Percentiles rank a stretch among this genome's conserved stretches.
phyloP scores from a whole-genome alignment of 495 filamentous ascomycete genomes.

The Pseudoneurospora amorphoporcata region DNA sequence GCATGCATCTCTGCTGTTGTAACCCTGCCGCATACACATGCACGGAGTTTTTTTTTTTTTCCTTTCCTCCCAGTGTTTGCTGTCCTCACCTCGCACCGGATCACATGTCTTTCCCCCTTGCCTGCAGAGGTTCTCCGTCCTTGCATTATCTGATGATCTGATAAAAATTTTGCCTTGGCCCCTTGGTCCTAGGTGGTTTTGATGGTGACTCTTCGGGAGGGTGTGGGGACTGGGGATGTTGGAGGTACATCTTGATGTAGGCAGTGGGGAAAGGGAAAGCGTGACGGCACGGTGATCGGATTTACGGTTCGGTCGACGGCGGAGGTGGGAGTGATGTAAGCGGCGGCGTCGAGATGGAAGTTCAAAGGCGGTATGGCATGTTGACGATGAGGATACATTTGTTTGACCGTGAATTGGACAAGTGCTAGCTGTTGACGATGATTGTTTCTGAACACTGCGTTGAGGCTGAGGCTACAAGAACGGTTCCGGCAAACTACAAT shows the following conservation, averaged over 20 bases:
- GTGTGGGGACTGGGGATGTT: not conserved
- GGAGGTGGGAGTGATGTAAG: not conserved
- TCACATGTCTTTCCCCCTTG: not conserved
- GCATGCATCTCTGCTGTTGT: not conserved
- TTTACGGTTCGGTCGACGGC: not conserved
- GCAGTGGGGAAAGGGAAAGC: not conserved
- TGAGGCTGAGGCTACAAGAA: not conserved
- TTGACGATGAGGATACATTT: not conserved
- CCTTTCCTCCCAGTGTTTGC: not conserved
- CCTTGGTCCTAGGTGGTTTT: not conserved
- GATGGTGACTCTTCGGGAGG: not conserved
- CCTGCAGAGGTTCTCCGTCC: not conserved
- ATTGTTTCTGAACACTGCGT: not conserved
- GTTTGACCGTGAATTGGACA: not conserved
- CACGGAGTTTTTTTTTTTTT: not conserved
- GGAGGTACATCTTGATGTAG: too few species aligned
- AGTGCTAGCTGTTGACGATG: not conserved
- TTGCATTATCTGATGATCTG: constrained; percentile 18
- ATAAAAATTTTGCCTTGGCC: constrained; percentile 4
- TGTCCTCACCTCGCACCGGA: not conserved
- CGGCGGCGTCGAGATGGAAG: not conserved
- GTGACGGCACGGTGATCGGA: not conserved
- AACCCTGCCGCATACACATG: not conserved
- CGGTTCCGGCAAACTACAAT: not conserved
- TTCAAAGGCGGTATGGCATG: not conserved